Conservation (phyloP, 78 protist species). For the Ministeria vibrans region DNA sequence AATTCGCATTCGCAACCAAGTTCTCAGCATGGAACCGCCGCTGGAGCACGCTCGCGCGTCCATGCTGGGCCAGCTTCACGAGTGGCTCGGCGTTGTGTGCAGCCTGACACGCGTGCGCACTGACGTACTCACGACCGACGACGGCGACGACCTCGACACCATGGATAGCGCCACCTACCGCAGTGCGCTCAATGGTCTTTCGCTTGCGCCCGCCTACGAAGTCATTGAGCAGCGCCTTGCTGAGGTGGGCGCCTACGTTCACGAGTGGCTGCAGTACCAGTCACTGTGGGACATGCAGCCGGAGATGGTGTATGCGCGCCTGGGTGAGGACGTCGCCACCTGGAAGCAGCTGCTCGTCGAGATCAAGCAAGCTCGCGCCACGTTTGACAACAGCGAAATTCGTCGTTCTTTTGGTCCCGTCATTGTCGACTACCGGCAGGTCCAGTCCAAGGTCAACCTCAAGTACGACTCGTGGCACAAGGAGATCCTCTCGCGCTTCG, state of each 20-base stretch:
- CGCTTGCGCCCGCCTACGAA: conserved; percentile 42
- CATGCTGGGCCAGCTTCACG: conserved; percentile 56
- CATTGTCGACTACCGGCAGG: conserved; percentile 70
- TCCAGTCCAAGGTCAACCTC: conserved; percentile 73
- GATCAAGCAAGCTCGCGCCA: conserved; percentile 44
- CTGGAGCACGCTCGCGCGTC: conserved; percentile 62
- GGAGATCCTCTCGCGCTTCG: conserved; percentile 64
- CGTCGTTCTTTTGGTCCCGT: conserved; percentile 66
- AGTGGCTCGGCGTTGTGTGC: conserved; percentile 42
- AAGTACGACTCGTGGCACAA: conserved; percentile 84
- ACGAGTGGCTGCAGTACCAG: conserved; percentile 87
- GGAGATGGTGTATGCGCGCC: conserved; percentile 26
- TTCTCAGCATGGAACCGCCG: conserved; percentile 73
- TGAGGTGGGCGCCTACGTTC: conserved; percentile 43
- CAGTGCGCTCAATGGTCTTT: conserved; percentile 18
- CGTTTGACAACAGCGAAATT: conserved; percentile 71
- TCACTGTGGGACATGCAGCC: conserved; percentile 89
- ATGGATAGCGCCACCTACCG: conserved; percentile 5
- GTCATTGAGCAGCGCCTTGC: conserved; percentile 45
- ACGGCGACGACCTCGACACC: not conserved
- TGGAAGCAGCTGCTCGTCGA: conserved; percentile 60
- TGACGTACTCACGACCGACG: not conserved
- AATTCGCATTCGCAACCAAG: conserved; percentile 59
- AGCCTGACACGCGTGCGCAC: conserved; percentile 45
- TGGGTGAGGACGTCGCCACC: conserved; percentile 66